phyloP scores from a whole-genome alignment of 1,284 basidiomycete genomes.

The Mycena sp. region DNA sequence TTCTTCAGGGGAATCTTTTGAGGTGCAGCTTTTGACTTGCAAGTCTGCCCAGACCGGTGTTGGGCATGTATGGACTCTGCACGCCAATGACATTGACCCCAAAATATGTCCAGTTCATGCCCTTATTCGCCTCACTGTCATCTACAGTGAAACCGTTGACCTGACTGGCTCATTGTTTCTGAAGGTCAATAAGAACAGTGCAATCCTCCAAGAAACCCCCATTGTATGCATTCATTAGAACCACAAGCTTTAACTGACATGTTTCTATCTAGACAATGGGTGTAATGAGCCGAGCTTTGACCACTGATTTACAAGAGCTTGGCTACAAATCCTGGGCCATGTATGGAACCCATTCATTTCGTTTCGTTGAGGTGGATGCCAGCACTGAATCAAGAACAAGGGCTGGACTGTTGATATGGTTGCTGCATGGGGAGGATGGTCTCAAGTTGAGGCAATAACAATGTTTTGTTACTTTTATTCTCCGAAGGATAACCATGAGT shows the following conservation, averaged over 20 bases:
- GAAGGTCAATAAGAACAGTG: slow-evolving; percentile 17
- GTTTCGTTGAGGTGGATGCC: no score
- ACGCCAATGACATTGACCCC: slow-evolving; percentile 28
- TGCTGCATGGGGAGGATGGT: slow-evolving; percentile 38
- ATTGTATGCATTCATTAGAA: slow-evolving; percentile 1
- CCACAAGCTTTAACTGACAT: background rate
- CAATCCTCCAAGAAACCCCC: slow-evolving; percentile 12
- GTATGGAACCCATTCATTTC: slow-evolving; percentile 35
- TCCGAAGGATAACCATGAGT: slow-evolving; percentile 37
- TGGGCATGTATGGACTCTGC: slow-evolving; percentile 23
- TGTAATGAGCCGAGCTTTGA: slow-evolving; percentile 24
- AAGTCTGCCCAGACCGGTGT: slow-evolving; percentile 26
- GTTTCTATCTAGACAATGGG: slow-evolving; percentile 20
- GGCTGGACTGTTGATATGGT: slow-evolving; percentile 31
- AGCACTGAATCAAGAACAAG: no score
- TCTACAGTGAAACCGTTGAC: slow-evolving; percentile 9
- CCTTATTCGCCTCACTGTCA: slow-evolving; percentile 13
- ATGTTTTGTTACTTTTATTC: slow-evolving; percentile 39
- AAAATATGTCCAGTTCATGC: slow-evolving; percentile 27
- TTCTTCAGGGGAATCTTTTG: background rate
- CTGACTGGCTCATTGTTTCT: no score
- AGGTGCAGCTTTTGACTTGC: slow-evolving; percentile 8
- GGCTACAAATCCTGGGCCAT: slow-evolving; percentile 32
- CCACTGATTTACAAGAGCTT: slow-evolving; percentile 31
- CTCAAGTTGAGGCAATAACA: slow-evolving; percentile 35